A percentile compares a stretch with the other conserved stretches of the same genome.
Evolutionary conservation across 1,284 basidiomycete genomes (phyloP).

Genomic region (Ustilago tritici): DNA sequence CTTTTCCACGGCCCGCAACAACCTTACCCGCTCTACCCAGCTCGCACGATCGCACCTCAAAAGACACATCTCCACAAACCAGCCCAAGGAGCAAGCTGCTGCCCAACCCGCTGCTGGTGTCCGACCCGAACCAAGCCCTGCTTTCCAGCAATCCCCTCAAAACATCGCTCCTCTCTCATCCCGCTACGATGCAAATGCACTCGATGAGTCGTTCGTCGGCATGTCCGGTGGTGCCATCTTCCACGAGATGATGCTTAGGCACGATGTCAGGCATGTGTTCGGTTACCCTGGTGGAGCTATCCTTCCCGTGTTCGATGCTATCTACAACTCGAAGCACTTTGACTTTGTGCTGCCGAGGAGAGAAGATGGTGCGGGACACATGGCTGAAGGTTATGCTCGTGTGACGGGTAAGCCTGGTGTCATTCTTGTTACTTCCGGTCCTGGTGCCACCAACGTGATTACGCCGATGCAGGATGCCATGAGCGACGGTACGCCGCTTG

Average conservation of each 20-base stretch:
- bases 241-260: constrained; percentile 99
- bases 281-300: constrained; percentile 98
- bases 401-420: constrained; percentile 98
- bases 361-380: constrained; percentile 98
- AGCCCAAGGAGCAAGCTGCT: constrained; percentile 52
- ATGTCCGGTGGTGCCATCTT: constrained; percentile 97
- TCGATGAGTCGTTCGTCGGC: constrained; percentile 80
- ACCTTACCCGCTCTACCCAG: constrained; percentile 41
- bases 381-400: constrained; percentile 97
- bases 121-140: constrained; percentile 62
- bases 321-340: constrained; percentile 95
- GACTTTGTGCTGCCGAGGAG: constrained; percentile 95
- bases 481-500: constrained; percentile 91
- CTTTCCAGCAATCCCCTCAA: constrained; percentile 63
- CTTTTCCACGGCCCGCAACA: constrained; percentile 50
- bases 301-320: constrained; percentile 98
- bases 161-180: constrained; percentile 38
- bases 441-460: constrained; percentile 96
- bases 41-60: constrained; percentile 38
- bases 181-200: constrained; percentile 51
- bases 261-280: constrained; percentile 95
- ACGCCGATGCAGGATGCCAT: constrained; percentile 98
- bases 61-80: constrained; percentile 56
- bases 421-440: constrained; percentile 96
- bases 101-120: constrained; percentile 44